phyloP scores from a whole-genome alignment of 345 rosid genomes.

The Ricinus communis region DNA sequence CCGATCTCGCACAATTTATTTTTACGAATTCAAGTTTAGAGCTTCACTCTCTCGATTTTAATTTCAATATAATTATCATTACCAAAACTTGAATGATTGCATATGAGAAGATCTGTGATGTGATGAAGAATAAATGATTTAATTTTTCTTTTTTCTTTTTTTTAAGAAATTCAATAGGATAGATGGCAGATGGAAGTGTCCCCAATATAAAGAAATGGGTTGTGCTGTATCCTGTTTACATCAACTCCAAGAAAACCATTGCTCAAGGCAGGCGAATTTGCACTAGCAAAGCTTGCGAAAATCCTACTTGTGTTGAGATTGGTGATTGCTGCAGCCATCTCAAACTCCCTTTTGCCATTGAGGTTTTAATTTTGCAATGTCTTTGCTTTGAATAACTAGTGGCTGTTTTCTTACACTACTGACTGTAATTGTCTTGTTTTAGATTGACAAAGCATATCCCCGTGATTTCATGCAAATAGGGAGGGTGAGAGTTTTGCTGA shows the following conservation, averaged over 20 bases:
- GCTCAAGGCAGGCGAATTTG: constrained; percentile 84
- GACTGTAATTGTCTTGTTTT: constrained; percentile 12
- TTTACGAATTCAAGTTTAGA: too few species aligned
- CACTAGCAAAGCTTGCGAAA: constrained; percentile 72
- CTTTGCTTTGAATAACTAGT: not conserved
- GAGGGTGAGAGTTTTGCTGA: constrained; percentile 79
- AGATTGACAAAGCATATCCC: constrained; percentile 91
- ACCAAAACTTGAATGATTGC: too few species aligned
- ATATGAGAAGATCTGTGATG: too few species aligned
- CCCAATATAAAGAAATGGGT: constrained; percentile 55
- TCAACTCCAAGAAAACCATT: constrained; percentile 87
- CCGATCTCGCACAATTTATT: too few species aligned
- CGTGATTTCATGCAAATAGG: constrained; percentile 95
- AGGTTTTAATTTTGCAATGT: constrained; percentile 43
- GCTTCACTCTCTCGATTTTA: too few species aligned
- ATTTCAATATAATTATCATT: too few species aligned
- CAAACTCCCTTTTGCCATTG: constrained; percentile 66
- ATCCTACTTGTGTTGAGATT: constrained; percentile 77
- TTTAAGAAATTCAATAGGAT: not conserved
- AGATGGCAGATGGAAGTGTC: constrained; percentile 14
- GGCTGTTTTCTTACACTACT: not conserved
- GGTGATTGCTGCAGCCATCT: constrained; percentile 77
- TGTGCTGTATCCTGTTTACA: constrained; percentile 77
- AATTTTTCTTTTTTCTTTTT: too few species aligned
- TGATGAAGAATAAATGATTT: not conserved